Evolutionary conservation across 495 filamentous ascomycete genomes (phyloP).

Genomic region (Viridothelium virens): DNA sequence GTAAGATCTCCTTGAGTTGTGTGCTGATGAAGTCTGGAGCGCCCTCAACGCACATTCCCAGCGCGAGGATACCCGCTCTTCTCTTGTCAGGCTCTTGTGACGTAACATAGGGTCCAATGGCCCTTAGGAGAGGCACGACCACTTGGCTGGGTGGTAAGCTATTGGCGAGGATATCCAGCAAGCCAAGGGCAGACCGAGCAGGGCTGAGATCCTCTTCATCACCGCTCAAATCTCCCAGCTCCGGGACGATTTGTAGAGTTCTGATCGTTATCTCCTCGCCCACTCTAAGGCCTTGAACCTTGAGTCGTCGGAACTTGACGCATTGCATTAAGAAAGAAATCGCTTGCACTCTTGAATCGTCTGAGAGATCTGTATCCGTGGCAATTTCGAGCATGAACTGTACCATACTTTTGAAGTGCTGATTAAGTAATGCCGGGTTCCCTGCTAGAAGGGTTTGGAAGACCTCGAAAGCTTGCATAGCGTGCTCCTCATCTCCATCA

Average conservation of each 20-base stretch:
- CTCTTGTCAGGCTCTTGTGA: constrained; percentile 65
- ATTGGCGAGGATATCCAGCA: constrained; percentile 80
- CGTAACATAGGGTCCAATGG: constrained; percentile 71
- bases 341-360: constrained; percentile 81
- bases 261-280: constrained; percentile 80
- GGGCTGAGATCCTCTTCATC: constrained; percentile 88
- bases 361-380: constrained; percentile 62
- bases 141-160: constrained; percentile 90
- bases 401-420: constrained; percentile 82
- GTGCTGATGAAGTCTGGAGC: constrained; percentile 93
- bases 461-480: constrained; percentile 87
- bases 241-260: constrained; percentile 77
- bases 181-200: constrained; percentile 70
- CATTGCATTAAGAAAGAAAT: constrained; percentile 89
- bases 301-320: constrained; percentile 85
- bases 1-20: constrained; percentile 78
- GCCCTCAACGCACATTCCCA: constrained; percentile 92
- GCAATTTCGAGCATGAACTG: constrained; percentile 90
- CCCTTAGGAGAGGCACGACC: constrained; percentile 81
- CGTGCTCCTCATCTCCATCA: constrained; percentile 71
- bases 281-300: constrained; percentile 78
- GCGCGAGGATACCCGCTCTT: constrained; percentile 80
- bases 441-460: constrained; percentile 93
- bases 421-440: constrained; percentile 72
- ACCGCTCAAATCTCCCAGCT: constrained; percentile 62